phyloP scores from a whole-genome alignment of 208 protist species.

The Acanthamoeba royreba region DNA sequence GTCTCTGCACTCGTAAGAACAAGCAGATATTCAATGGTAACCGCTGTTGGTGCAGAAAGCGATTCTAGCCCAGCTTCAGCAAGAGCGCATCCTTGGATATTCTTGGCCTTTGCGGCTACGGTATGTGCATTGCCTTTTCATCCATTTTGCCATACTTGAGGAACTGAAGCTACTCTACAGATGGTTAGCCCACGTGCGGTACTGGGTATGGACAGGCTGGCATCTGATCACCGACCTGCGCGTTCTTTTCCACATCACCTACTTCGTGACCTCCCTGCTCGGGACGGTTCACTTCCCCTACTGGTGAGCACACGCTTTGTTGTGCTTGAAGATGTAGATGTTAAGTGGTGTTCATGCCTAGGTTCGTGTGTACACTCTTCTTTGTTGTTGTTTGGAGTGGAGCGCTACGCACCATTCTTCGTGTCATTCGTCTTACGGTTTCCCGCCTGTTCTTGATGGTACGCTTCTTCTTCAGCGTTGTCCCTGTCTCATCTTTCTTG shows the following conservation, averaged over 20 bases:
- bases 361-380: conserved; percentile 26
- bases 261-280: background rate
- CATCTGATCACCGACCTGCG: background rate
- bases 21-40: too few relatives aligned
- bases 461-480: too few relatives aligned
- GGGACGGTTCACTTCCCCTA: conserved; percentile 34
- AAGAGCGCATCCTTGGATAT: background rate
- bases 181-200: conserved; percentile 5
- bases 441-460: background rate
- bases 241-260: background rate
- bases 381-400: conserved; percentile 28
- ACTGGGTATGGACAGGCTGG: background rate
- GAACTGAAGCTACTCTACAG: too few relatives aligned
- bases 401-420: background rate
- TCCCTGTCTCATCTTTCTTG: too few relatives aligned
- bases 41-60: too few relatives aligned
- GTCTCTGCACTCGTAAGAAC: too few relatives aligned
- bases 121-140: too few relatives aligned
- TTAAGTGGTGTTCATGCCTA: too few relatives aligned
- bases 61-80: background rate
- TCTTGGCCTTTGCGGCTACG: background rate
- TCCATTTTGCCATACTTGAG: background rate
- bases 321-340: too few relatives aligned
- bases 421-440: background rate
- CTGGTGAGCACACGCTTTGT: too few relatives aligned